These are phyloP conservation scores for Phlebiopsis flavidoalba DNA, from an alignment of 768 basidiomycete genomes.

Conservation along the genomic window DNA sequence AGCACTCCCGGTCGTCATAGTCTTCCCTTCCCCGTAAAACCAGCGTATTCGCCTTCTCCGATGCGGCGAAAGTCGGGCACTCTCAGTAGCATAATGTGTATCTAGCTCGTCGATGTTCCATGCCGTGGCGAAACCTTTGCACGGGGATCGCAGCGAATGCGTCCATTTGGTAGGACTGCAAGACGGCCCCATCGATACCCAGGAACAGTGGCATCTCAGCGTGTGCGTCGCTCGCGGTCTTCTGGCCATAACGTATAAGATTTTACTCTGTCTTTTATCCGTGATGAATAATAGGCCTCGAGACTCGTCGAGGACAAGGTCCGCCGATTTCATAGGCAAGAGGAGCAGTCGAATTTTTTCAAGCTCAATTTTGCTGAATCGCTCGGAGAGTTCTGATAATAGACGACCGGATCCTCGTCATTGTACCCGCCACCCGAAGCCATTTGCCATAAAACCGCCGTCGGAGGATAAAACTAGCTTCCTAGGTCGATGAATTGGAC, in stretches of 20 bases:
- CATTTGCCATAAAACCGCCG: not conserved
- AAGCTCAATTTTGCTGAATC: not conserved
- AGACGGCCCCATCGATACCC: not conserved
- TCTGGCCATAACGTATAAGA: slow-evolving; percentile 28
- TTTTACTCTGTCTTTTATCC: slow-evolving; percentile 30
- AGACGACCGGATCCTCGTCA: not conserved
- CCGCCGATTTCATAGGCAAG: not conserved
- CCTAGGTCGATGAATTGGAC: not conserved
- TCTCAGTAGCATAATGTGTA: not conserved
- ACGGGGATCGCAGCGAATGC: not conserved
- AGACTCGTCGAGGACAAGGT: slow-evolving; percentile 25
- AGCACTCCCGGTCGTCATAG: not conserved
- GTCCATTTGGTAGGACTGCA: not conserved
- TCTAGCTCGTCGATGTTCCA: not conserved
- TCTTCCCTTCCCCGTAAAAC: not conserved
- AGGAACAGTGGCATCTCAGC: not conserved
- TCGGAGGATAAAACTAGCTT: not conserved
- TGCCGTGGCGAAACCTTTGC: not conserved
- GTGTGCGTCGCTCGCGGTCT: not conserved
- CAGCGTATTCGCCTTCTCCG: not conserved
- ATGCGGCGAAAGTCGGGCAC: not conserved
- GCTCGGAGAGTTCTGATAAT: not conserved
- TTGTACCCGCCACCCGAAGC: not conserved
- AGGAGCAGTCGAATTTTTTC: not conserved
- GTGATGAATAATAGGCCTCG: slow-evolving; percentile 33